Evolutionary conservation across 805 yeast species (phyloP).

Genomic region (Starmerella ratchasimensis): DNA sequence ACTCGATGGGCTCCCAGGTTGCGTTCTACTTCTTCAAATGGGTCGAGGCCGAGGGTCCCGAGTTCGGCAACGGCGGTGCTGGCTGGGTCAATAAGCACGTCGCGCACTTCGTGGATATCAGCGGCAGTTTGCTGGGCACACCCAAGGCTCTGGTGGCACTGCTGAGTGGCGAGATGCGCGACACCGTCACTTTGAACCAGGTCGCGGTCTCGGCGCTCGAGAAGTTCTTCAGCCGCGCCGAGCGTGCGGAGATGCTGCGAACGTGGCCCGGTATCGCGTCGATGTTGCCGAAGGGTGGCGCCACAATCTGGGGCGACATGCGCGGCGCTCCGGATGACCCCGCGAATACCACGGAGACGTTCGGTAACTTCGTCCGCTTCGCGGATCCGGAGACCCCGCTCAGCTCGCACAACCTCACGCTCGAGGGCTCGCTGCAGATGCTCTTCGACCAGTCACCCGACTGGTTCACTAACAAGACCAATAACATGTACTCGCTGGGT

Average conservation of each 20-base stretch:
- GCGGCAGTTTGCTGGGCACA: conserved; percentile 85
- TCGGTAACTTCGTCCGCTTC: conserved; percentile 65
- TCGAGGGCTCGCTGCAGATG: conserved; percentile 53
- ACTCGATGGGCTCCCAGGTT: conserved; percentile 94
- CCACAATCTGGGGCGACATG: conserved; percentile 70
- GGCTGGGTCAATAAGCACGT: conserved; percentile 78
- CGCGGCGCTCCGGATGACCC: conserved; percentile 48
- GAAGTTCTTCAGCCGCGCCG: conserved; percentile 79
- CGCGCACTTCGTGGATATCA: conserved; percentile 68
- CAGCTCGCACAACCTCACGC: conserved; percentile 43
- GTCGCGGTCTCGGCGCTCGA: conserved; percentile 90
- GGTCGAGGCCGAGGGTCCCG: conserved; percentile 82
- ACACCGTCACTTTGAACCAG: conserved; percentile 85
- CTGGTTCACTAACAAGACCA: conserved; percentile 58
- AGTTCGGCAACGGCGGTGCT: conserved; percentile 77
- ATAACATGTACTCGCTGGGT: conserved; percentile 68
- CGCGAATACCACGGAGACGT: conserved; percentile 31
- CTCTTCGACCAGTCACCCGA: conserved; percentile 52
- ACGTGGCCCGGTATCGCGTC: conserved; percentile 90
- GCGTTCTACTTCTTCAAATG: conserved; percentile 82
- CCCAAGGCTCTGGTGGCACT: conserved; percentile 88
- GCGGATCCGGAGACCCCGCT: conserved; percentile 32
- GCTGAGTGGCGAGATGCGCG: conserved; percentile 96
- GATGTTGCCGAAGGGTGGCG: conserved; percentile 95
- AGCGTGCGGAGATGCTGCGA: conserved; percentile 71